Evolutionary conservation across 73 alveolate species (phyloP), one percentile per base, ranked within the genome.

Genomic region (Uronychia binucleata): DNA sequence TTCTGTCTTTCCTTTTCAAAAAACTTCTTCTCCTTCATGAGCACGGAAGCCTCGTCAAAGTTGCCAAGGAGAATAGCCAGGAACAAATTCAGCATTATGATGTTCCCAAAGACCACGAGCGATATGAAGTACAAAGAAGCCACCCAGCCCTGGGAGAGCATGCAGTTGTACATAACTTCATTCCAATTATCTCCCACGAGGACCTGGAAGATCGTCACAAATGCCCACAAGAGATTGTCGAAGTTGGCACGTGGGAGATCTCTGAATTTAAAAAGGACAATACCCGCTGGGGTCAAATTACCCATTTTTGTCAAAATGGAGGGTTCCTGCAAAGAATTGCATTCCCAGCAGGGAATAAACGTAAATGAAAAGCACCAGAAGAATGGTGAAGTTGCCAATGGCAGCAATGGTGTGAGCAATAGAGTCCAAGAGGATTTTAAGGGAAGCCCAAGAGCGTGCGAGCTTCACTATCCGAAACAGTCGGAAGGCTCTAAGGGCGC

Each of bases 181-280:
- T 90, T 88, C 95, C 95, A 90, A 14, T 84, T 58, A 33, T 90
- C 95, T 14, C 90, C 88, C 0, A 90, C 80, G 31, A 90, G 77
- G 28, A 90, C 75, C 30, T 80, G 74, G 75, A 90, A 90, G 35
- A 90, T 86, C 1, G 93, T 86, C 0, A 80, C 59, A 80, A 86
- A 80, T 1, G 93, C 89, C 25, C 80, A 35, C n/a, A 35, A 58
- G 29, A 90, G 74, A 28, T 77, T 67, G 80, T 90, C 81, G 58
- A 90, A 90, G 60, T 90, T 90, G 11, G 35, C 60, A 86, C 95
- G 78, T 32, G 85, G 88, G 74, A 79, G 59, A 14, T 33, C 57
- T 0, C 88, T 88, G n/a, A n/a, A n/a, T n/a, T n/a, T n/a, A n/a
- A n/a, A n/a, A n/a, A n/a, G n/a, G n/a, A n/a, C n/a, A n/a, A n/a